phyloP scores from a whole-genome alignment of 140 eudicot genomes.

The Ambrosia hybrid region DNA sequence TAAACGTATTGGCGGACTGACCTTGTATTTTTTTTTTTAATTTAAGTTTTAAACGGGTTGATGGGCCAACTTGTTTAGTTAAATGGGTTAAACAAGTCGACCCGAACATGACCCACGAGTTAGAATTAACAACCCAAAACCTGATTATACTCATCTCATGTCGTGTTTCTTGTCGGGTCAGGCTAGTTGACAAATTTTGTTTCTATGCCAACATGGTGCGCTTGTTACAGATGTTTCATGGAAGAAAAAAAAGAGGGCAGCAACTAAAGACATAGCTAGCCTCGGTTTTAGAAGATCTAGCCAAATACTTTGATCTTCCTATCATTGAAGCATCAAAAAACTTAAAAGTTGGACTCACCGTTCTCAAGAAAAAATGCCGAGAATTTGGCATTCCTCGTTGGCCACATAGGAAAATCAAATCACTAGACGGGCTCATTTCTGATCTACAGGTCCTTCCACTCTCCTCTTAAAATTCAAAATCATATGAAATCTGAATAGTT shows the following conservation, averaged over 20 bases:
- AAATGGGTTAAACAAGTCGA: background rate
- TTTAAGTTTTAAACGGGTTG: background rate
- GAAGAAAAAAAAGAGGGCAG: constrained; percentile 51
- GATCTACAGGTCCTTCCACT: constrained; percentile 48
- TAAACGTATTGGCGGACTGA: too few relatives aligned
- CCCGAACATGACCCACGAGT: background rate
- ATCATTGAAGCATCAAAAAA: constrained; percentile 50
- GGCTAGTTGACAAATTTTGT: background rate
- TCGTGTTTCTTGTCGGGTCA: too few relatives aligned
- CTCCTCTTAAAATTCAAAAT: background rate
- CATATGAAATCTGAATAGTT: background rate
- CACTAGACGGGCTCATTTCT: constrained; percentile 54
- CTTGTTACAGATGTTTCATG: constrained; percentile 33
- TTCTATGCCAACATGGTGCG: constrained; percentile 13
- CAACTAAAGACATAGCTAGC: constrained; percentile 47
- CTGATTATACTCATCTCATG: too few relatives aligned
- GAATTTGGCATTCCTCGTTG: constrained; percentile 66
- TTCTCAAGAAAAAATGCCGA: constrained; percentile 65
- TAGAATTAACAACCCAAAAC: background rate
- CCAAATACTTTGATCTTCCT: constrained; percentile 55
- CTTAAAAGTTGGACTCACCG: constrained; percentile 53
- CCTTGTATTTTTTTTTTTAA: too few relatives aligned
- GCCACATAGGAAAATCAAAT: constrained; percentile 71
- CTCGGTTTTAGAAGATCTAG: constrained; percentile 50
- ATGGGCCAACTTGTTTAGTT: too few relatives aligned